Conservation (phyloP, 1,284 basidiomycete genomes). For the Microbotryomycetes sp. region DNA sequence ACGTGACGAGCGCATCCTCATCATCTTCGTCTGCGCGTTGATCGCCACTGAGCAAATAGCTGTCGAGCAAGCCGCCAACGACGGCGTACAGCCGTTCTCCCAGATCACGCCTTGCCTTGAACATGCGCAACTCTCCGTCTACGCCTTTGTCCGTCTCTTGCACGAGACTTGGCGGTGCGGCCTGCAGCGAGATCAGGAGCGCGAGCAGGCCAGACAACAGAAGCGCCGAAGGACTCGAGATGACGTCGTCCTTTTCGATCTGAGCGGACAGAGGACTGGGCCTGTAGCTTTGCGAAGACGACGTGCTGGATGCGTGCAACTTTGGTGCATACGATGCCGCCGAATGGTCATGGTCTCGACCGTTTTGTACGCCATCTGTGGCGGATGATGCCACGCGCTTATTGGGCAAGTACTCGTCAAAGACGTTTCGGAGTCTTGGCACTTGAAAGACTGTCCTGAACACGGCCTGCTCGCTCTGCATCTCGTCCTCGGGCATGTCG, state of each 20-base stretch:
- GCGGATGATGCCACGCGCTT: not conserved
- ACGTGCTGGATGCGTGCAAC: not conserved
- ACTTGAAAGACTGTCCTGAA: constrained; percentile 24
- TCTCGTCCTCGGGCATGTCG: constrained; percentile 29
- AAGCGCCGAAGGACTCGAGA: constrained; percentile 28
- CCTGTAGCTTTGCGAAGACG: not conserved
- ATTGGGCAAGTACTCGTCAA: constrained; percentile 18
- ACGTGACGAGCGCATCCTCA: constrained; percentile 29
- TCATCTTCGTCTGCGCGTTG: constrained; percentile 12
- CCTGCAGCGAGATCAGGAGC: constrained; percentile 29
- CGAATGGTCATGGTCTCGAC: not conserved
- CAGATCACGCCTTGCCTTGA: constrained; percentile 30
- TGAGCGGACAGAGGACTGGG: not conserved
- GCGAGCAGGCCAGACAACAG: constrained; percentile 26
- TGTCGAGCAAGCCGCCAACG: constrained; percentile 26
- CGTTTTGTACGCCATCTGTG: not conserved
- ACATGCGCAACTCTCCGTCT: constrained; percentile 32
- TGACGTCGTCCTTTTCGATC: constrained; percentile 3
- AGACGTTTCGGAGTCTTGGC: constrained; percentile 15
- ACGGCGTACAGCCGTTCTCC: constrained; percentile 30
- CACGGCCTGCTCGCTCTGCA: constrained; percentile 20
- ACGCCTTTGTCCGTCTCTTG: constrained; percentile 32
- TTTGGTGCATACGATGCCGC: not conserved
- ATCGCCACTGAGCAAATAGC: constrained; percentile 22
- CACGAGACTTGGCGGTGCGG: constrained; percentile 14